These are phyloP conservation scores for Candida ponderosae DNA, from an alignment of 805 yeast genomes.

Conservation along the genomic window DNA sequence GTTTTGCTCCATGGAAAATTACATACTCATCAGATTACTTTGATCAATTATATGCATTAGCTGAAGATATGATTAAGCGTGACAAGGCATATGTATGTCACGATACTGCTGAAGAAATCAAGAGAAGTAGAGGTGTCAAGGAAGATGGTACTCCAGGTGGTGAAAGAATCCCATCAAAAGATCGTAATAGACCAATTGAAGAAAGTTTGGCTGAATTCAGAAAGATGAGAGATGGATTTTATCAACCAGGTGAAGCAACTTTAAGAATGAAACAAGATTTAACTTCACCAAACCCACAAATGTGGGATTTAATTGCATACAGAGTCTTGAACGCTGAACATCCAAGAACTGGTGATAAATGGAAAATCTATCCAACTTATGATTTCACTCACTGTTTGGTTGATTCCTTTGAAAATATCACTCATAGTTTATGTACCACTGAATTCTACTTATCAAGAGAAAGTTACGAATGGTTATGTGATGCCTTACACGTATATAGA, in stretches of 20 bases:
- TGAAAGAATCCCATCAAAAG: constrained; percentile 74
- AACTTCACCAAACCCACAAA: constrained; percentile 87
- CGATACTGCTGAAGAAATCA: constrained; percentile 87
- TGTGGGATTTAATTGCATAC: constrained; percentile 99
- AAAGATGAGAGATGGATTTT: constrained; percentile 85
- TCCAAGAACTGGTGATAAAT: constrained; percentile 92
- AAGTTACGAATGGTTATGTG: constrained; percentile 98
- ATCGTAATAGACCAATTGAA: constrained; percentile 65
- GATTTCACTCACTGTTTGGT: constrained; percentile 99
- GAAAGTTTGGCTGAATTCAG: constrained; percentile 76
- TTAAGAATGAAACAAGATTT: constrained; percentile 96
- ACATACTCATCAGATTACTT: constrained; percentile 96
- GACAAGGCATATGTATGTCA: constrained; percentile 89
- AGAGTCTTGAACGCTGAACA: constrained; percentile 89
- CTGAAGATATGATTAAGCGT: constrained; percentile 65
- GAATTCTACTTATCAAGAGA: constrained; percentile 90
- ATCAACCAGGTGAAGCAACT: constrained; percentile 86
- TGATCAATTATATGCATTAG: constrained; percentile 79
- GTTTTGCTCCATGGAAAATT: constrained; percentile 87
- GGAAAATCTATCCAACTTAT: constrained; percentile 98
- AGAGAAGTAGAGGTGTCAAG: constrained; percentile 81
- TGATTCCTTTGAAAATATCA: constrained; percentile 92
- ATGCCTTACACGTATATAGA: constrained; percentile 86
- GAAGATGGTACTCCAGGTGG: constrained; percentile 94
- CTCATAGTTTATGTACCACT: constrained; percentile 94